Evolutionary conservation across 169 alveolate genomes (phyloP).

Genomic region (Plasmodium gonderi): DNA sequence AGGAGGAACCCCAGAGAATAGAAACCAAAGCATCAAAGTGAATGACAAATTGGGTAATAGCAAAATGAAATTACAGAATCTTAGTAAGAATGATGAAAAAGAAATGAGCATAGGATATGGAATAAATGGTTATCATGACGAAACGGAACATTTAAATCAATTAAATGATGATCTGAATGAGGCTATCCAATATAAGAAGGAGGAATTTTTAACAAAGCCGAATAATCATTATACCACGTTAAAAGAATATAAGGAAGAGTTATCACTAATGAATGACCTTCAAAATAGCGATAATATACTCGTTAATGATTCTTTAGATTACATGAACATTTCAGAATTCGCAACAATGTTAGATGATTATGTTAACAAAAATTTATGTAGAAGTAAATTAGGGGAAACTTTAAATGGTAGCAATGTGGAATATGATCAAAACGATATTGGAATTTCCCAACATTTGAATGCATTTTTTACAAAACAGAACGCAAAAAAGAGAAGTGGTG

Average conservation of each 20-base stretch:
- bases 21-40: too few relatives aligned
- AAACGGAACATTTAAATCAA: conserved; percentile 20
- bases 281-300: conserved; percentile 7
- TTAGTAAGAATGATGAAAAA: background rate
- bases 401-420: background rate
- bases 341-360: conserved; percentile 4
- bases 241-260: conserved; percentile 39
- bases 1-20: too few relatives aligned
- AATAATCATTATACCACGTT: conserved; percentile 14
- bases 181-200: background rate
- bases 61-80: background rate
- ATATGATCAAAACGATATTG: background rate
- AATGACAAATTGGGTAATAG: background rate
- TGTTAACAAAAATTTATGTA: background rate
- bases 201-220: background rate
- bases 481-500: background rate
- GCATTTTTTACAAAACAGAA: background rate
- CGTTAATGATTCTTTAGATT: conserved; percentile 19
- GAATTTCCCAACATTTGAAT: background rate
- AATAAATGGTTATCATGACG: background rate
- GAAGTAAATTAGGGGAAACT: background rate
- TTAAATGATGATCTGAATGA: conserved; percentile 26
- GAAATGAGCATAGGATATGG: background rate
- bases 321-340: conserved; percentile 15
- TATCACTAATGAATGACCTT: conserved; percentile 41